Conservation (phyloP, 495 filamentous ascomycete species). For the Achaetomiella virescens region DNA sequence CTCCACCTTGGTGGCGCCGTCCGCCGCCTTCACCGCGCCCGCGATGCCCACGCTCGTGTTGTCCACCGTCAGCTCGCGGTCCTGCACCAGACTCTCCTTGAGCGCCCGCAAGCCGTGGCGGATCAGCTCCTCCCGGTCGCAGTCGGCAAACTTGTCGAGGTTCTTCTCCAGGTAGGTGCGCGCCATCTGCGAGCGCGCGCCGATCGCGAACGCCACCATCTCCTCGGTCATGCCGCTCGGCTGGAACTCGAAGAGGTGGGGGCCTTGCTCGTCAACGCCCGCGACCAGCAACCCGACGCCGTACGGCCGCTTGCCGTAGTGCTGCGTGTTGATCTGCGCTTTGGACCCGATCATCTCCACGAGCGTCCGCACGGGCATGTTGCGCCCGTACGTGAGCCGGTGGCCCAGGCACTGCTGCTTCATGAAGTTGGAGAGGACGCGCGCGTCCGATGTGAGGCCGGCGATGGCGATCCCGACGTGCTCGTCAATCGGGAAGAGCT, state of each 20-base stretch:
- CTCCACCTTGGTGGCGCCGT: conserved; percentile 53
- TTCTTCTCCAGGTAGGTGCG: conserved; percentile 92
- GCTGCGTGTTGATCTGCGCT: conserved; percentile 95
- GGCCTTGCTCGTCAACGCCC: conserved; percentile 85
- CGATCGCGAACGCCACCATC: conserved; percentile 93
- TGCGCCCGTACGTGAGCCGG: conserved; percentile 89
- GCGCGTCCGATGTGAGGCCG: conserved; percentile 94
- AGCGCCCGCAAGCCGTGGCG: conserved; percentile 83
- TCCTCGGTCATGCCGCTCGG: conserved; percentile 92
- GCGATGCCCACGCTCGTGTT: conserved; percentile 89
- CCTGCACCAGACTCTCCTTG: conserved; percentile 92
- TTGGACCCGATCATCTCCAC: conserved; percentile 89
- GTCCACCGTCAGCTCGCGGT: conserved; percentile 93
- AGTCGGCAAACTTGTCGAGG: conserved; percentile 69
- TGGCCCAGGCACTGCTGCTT: conserved; percentile 96
- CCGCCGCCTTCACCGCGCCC: conserved; percentile 47
- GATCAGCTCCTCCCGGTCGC: conserved; percentile 75
- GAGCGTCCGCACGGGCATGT: conserved; percentile 81
- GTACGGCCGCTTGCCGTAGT: conserved; percentile 94
- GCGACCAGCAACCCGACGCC: conserved; percentile 91
- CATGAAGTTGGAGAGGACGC: conserved; percentile 99
- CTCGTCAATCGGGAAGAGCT: conserved; percentile 92
- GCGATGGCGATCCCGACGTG: conserved; percentile 95
- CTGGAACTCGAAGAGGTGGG: conserved; percentile 98
- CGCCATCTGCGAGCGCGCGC: conserved; percentile 93